Evolutionary conservation across 495 filamentous ascomycete genomes (phyloP).

Genomic region (Aspergillus indologenus): DNA sequence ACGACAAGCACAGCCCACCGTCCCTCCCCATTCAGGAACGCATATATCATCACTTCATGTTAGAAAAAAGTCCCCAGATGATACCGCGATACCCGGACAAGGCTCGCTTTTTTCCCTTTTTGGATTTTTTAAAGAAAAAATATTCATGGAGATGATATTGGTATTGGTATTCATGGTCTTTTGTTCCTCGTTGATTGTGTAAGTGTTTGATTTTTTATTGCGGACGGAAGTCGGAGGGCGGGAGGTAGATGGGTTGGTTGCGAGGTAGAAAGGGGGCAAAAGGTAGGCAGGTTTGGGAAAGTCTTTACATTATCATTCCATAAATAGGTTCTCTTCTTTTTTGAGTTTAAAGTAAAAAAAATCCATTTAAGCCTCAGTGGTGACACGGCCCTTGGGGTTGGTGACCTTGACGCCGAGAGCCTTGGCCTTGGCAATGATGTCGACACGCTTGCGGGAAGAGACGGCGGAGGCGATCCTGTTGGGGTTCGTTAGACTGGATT

Average conservation of each 20-base stretch:
- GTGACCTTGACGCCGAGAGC: constrained; percentile 97
- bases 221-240: not conserved
- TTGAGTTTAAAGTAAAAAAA: constrained; percentile 20
- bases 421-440: constrained; percentile 94
- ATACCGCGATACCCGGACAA: not conserved
- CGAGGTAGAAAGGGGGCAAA: not conserved
- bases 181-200: not conserved
- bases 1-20: not conserved
- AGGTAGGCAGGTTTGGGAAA: constrained; percentile 31
- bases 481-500: constrained; percentile 2
- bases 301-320: constrained; percentile 16
- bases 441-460: constrained; percentile 96
- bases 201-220: not conserved
- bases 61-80: not conserved
- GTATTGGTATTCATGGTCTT: too few relatives aligned
- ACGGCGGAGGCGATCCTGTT: constrained; percentile 91
- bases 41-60: not conserved
- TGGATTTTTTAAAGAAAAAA: not conserved
- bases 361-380: constrained; percentile 82
- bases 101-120: not conserved
- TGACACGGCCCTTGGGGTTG: constrained; percentile 97
- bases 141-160: not conserved
- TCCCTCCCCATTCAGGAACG: too few relatives aligned
- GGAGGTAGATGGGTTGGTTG: not conserved
- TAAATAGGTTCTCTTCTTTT: constrained; percentile 29